phyloP scores from a whole-genome alignment of 2,329 filamentous ascomycete genomes.

The Xylariaceae sp. region DNA sequence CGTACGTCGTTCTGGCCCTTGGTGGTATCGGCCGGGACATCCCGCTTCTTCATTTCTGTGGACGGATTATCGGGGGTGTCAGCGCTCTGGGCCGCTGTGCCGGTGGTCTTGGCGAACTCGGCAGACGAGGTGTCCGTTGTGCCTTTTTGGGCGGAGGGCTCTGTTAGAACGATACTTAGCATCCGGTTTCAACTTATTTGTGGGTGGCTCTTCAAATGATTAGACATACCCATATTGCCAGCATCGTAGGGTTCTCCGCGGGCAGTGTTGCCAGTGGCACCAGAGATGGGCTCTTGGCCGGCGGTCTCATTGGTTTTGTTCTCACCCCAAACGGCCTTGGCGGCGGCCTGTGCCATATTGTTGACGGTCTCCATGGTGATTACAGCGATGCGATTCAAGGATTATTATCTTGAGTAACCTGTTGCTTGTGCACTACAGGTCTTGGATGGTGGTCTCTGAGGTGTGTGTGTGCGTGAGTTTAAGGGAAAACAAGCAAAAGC shows the following conservation, averaged over 20 bases:
- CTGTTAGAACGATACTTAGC: no score
- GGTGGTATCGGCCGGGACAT: constrained; percentile 17
- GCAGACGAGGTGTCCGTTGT: constrained; percentile 5
- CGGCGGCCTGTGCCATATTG: constrained; percentile 46
- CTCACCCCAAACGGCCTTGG: constrained; percentile 45
- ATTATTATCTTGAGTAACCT: no score
- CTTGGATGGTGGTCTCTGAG: no score
- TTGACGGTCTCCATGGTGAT: constrained; percentile 59
- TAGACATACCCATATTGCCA: constrained; percentile 66
- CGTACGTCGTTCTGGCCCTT: constrained; percentile 37
- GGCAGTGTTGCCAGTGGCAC: constrained; percentile 61
- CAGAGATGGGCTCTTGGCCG: constrained; percentile 66
- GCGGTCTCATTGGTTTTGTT: constrained; percentile 20
- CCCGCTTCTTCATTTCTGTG: constrained; percentile 20
- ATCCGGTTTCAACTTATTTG: no score
- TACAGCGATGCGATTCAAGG: no score
- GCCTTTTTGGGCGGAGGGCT: no score
- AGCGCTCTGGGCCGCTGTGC: constrained; percentile 14
- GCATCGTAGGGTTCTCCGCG: constrained; percentile 72
- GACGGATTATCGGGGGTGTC: constrained; percentile 24
- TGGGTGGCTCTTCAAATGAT: no score
- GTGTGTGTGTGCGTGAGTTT: no score
- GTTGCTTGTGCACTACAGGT: no score
- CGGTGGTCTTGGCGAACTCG: constrained; percentile 16
- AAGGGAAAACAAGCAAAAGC: no score